Evolutionary conservation across 2,329 filamentous ascomycete species (phyloP).

Genomic region (Plectosphaerella sp.): DNA sequence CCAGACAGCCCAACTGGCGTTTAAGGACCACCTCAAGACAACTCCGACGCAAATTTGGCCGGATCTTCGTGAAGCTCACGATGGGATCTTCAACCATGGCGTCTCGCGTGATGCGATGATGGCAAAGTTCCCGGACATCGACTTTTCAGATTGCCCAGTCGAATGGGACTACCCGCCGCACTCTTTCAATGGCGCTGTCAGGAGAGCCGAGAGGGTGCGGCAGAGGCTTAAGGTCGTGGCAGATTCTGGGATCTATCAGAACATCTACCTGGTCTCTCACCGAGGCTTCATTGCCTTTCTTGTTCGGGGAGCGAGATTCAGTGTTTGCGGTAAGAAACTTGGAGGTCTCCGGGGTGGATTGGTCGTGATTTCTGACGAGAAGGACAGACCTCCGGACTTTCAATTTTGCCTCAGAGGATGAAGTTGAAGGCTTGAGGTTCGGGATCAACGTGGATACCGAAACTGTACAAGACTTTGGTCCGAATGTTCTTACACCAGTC

Average conservation of each 20-base stretch:
- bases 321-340: not conserved
- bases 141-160: not conserved
- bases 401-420: not conserved
- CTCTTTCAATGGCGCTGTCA: not conserved
- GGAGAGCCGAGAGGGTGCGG: not conserved
- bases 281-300: conserved; percentile 3
- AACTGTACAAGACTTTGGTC: not conserved
- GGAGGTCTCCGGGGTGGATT: not conserved
- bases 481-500: not conserved
- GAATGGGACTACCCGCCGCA: conserved; percentile 1
- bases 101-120: not conserved
- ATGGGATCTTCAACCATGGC: conserved; percentile 1
- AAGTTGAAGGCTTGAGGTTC: not conserved
- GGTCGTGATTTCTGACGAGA: not conserved
- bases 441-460: not conserved
- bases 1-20: not conserved
- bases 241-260: not conserved
- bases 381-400: not conserved
- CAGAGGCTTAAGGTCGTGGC: not conserved
- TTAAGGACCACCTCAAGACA: not conserved
- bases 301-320: conserved; percentile 1
- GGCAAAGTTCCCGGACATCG: not conserved
- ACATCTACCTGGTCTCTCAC: not conserved
- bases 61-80: conserved; percentile 3
- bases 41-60: conserved; percentile 1